Percentiles rank a stretch among this genome's conserved stretches.
Evolutionary conservation across 345 rosid species (phyloP).

Genomic region (Sisymbrium irio): DNA sequence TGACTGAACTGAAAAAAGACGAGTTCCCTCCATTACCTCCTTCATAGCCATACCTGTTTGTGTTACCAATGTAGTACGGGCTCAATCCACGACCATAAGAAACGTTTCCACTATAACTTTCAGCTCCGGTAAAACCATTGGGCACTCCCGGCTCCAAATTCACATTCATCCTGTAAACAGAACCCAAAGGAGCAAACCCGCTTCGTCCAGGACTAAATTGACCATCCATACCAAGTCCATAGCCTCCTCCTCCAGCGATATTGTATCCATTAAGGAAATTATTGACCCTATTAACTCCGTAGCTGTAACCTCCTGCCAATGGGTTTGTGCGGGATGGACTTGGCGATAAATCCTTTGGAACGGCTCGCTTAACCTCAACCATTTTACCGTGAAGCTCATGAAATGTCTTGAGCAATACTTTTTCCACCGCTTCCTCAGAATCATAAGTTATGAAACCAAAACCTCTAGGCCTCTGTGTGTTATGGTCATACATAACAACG

Average conservation of each 20-base stretch:
- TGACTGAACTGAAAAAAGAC: not conserved
- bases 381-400: slow-evolving; percentile 1
- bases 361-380: slow-evolving; percentile 2
- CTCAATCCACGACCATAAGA: not conserved
- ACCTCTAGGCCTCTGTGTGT: slow-evolving; percentile 1
- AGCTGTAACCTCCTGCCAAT: not conserved
- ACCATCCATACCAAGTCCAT: not conserved
- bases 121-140: not conserved
- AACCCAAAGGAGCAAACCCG: not conserved
- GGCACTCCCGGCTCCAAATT: not conserved
- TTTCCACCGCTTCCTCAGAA: not conserved
- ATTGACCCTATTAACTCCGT: not conserved
- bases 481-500: not conserved
- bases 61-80: not conserved
- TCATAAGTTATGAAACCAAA: not conserved
- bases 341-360: not conserved
- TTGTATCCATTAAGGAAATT: not conserved
- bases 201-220: not conserved
- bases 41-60: not conserved
- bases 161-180: not conserved
- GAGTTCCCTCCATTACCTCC: not conserved
- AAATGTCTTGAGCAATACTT: not conserved
- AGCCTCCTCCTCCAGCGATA: not conserved
- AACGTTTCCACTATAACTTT: not conserved
- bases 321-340: not conserved